A percentile compares a stretch with the other conserved stretches of the same genome.
phyloP scores from a whole-genome alignment of 306 rosid genomes.

The Malus sylvestris region DNA sequence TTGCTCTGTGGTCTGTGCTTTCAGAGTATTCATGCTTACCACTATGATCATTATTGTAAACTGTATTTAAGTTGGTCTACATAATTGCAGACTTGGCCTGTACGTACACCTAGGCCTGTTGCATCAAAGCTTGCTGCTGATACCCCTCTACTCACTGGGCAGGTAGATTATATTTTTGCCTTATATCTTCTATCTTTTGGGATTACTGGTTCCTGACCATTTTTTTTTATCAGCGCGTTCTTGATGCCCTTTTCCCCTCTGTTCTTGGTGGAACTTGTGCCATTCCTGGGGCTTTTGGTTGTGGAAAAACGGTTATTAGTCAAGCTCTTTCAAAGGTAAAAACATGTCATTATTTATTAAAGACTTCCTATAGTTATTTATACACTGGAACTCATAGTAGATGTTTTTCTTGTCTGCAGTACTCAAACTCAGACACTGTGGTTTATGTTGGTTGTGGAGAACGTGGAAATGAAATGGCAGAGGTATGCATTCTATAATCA shows the following conservation, averaged over 20 bases:
- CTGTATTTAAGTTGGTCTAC: constrained; percentile 1
- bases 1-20: constrained; percentile 14
- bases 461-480: constrained; percentile 99
- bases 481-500: constrained; percentile 31
- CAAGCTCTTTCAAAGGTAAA: constrained; percentile 98
- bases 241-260: constrained; percentile 99
- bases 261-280: constrained; percentile 99
- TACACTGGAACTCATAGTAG: constrained; percentile 1
- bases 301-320: constrained; percentile 99
- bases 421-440: constrained; percentile 92
- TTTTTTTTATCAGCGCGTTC: constrained; percentile 73
- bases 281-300: constrained; percentile 99
- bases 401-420: constrained; percentile 40
- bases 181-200: background rate
- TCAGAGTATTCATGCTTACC: constrained; percentile 10
- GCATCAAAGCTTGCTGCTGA: constrained; percentile 98
- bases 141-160: constrained; percentile 98
- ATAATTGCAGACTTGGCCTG: constrained; percentile 84
- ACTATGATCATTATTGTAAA: background rate
- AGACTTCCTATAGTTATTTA: background rate
- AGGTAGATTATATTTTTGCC: constrained; percentile 40
- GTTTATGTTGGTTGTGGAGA: constrained; percentile 98
- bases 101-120: constrained; percentile 96
- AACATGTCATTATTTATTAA: constrained; percentile 2
- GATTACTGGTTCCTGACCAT: constrained; percentile 3